Base-by-base conservation (phyloP, 306 rosid species). In the Astragalus glycyphyllos region DNA sequence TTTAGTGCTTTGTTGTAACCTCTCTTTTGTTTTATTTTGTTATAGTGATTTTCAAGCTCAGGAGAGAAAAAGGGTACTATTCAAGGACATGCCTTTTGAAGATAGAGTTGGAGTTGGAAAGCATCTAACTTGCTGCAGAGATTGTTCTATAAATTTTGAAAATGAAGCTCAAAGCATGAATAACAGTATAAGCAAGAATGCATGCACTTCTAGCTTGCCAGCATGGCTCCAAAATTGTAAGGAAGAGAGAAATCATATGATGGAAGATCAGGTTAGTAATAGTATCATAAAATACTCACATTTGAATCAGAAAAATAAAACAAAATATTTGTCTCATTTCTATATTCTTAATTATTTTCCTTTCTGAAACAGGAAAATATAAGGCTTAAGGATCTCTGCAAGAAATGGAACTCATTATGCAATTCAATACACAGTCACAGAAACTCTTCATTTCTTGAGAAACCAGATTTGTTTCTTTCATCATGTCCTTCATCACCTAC, bases 381-480 rank as follows among this genome's bases (percentile, higher is more conserved):
- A 50, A 83, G 46, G 17, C 73, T 85, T 49, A 79, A 77, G 68
- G 84, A 86, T 67, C 80, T 86, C 0, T 85, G 84, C 88, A 85
- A 75, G 81, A 86, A 86, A 76, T 84, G 96, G 96, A 89, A 83
- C 68, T 81, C 88, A 34, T 59, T 86, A 69, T 85, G 96, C 86
- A 85, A 80, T 67, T 79, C 92, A 66, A 71, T 76, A 32, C 96
- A 86, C 44, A 81, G 72, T 40, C 42, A 81, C 44, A 81, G 72
- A 45, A 37, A 81, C 14, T 50, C 72, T 62, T 55, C 76, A 6
- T 2, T 85, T 73, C 16, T 50, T 8, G 87, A 81, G 10, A 89
- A 84, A 67, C 75, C 77, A 71, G 44, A 76, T 57, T 65, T 78
- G 4, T 49, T 67, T 72, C 57, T 77, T 69, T 69, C 77, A 4